Conservation (phyloP, 1,284 basidiomycete genomes). For the Leccinum subspadiceum region DNA sequence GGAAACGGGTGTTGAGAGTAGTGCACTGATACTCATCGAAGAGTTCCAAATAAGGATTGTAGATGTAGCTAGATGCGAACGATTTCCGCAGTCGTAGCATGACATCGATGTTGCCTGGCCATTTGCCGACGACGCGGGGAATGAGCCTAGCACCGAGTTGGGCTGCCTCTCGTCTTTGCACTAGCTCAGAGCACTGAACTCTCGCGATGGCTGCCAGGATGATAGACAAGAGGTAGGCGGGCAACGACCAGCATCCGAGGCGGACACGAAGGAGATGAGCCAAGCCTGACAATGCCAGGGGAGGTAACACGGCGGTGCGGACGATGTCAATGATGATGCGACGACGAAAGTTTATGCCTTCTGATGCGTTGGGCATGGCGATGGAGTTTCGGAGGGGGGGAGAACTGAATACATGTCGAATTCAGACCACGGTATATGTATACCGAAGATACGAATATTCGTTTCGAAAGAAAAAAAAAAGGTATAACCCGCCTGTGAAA, state of each 20-base stretch:
- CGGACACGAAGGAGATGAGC: conserved; percentile 11
- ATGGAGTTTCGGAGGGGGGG: not conserved
- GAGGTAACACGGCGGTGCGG: conserved; percentile 18
- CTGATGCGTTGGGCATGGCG: conserved; percentile 14
- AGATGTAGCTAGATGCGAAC: conserved; percentile 56
- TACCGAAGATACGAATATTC: conserved; percentile 8
- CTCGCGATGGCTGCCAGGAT: conserved; percentile 39
- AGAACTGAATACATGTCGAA: conserved; percentile 10
- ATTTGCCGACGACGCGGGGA: conserved; percentile 60
- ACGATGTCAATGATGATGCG: conserved; percentile 28
- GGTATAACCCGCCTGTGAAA: conserved; percentile 20
- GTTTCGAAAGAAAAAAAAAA: conserved; percentile 12
- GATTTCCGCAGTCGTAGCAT: conserved; percentile 53
- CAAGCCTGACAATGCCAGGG: conserved; percentile 11
- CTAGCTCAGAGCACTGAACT: conserved; percentile 34
- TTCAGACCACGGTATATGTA: conserved; percentile 20
- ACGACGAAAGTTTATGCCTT: conserved; percentile 22
- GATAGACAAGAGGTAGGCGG: conserved; percentile 41
- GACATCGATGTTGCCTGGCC: conserved; percentile 73
- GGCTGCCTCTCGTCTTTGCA: conserved; percentile 43
- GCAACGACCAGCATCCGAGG: conserved; percentile 32
- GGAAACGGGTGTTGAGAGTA: conserved; percentile 62
- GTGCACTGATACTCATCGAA: conserved; percentile 68
- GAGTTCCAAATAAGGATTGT: conserved; percentile 59
- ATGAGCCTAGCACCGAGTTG: conserved; percentile 50